Conservation (phyloP, 2,329 filamentous ascomycete species). For the Hypocreales sp. region DNA sequence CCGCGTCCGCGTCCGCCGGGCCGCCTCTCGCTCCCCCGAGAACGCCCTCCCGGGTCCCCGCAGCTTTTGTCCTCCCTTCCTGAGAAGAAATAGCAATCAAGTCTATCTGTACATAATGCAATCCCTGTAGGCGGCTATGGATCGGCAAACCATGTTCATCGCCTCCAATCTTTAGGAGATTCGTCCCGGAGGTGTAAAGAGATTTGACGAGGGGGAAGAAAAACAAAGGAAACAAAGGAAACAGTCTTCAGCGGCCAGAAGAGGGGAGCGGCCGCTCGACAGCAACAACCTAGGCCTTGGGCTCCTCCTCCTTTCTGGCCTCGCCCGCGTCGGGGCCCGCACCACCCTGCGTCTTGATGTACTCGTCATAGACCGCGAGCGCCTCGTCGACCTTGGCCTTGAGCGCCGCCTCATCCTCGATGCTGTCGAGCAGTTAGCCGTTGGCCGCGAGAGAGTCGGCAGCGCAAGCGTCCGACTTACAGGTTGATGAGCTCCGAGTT, state of each 20-base stretch:
- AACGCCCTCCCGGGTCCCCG: conserved; percentile 12
- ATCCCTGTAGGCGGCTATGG: conserved; percentile 10
- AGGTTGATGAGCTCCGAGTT: conserved; percentile 86
- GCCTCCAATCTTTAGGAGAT: conserved; percentile 3
- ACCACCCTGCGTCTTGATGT: conserved; percentile 68
- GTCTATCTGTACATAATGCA: conserved; percentile 25
- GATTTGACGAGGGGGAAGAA: conserved; percentile 9
- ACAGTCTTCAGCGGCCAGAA: conserved; percentile 5
- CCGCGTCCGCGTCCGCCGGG: no score
- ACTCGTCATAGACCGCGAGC: conserved; percentile 94
- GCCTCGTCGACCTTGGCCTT: conserved; percentile 96
- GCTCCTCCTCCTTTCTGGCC: conserved; percentile 33
- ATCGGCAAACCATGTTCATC: conserved; percentile 12
- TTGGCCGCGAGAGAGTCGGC: conserved; percentile 6
- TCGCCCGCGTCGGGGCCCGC: conserved; percentile 19
- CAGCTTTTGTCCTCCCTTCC: conserved; percentile 20
- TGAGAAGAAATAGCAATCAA: conserved; percentile 22
- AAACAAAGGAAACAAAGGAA: conserved; percentile 14
- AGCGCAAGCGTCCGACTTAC: conserved; percentile 46
- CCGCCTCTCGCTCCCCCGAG: conserved; percentile 1
- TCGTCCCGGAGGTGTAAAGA: conserved; percentile 2
- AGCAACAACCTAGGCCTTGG: conserved; percentile 20
- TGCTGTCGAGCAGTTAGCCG: conserved; percentile 34
- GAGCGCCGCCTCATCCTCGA: conserved; percentile 78
- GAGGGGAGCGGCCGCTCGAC: conserved; percentile 2